phyloP scores from a whole-genome alignment of 2,329 filamentous ascomycete genomes.

The Annulohypoxylon truncatum region DNA sequence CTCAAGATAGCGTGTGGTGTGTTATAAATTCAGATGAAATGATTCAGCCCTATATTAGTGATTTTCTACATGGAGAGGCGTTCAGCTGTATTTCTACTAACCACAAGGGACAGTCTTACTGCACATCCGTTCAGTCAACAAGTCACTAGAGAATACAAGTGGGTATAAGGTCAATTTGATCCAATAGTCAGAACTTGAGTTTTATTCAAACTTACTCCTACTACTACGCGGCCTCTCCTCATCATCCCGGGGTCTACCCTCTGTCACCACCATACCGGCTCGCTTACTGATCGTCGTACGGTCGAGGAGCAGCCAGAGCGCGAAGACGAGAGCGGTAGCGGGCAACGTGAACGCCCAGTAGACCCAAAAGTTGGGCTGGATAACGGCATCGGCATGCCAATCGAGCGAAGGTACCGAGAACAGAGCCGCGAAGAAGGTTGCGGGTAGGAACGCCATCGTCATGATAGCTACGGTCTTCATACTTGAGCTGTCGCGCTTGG shows the following conservation, averaged over 20 bases:
- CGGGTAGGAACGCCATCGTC: slow-evolving; percentile 44
- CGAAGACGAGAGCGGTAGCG: slow-evolving; percentile 45
- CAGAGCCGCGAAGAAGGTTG: slow-evolving; percentile 44
- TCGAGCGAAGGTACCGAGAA: slow-evolving; percentile 43
- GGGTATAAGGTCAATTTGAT: neutral
- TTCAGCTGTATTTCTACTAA: too few relatives aligned
- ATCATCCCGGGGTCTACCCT: neutral
- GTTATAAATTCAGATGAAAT: too few relatives aligned
- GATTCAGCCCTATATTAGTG: too few relatives aligned
- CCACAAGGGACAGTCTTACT: neutral
- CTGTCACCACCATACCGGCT: neutral
- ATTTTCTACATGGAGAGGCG: too few relatives aligned
- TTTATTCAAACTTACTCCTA: slow-evolving; percentile 11
- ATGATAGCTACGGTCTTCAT: slow-evolving; percentile 46
- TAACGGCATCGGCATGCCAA: slow-evolving; percentile 25
- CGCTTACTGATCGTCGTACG: neutral
- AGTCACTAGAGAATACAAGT: neutral
- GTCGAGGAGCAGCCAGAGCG: slow-evolving; percentile 38
- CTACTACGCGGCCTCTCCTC: slow-evolving; percentile 18
- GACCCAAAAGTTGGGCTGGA: slow-evolving; percentile 46
- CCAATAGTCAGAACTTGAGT: neutral
- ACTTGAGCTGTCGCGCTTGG: slow-evolving; percentile 40
- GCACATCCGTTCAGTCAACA: neutral
- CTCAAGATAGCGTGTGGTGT: too few relatives aligned
- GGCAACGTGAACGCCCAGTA: slow-evolving; percentile 65